Evolutionary conservation across 345 rosid genomes (phyloP), one percentile per base, ranked within the genome.

Genomic region (Dipteronia sinensis): DNA sequence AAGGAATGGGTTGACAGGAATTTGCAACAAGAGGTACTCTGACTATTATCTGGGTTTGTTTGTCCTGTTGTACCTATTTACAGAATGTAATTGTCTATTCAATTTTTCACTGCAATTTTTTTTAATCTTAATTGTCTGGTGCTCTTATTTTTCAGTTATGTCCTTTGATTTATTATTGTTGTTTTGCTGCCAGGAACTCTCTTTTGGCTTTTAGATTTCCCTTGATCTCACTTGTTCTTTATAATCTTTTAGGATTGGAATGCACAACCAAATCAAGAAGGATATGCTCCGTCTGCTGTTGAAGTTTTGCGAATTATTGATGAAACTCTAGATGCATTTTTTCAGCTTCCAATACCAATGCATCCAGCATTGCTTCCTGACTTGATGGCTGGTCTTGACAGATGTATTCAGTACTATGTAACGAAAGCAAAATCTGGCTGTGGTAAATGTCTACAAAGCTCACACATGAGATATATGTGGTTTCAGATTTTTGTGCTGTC

Each of bases 271-370:
- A 89, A 86, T 73, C 90, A 88, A 81, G 99, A 89, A 82, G 93
- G 90, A 86, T 85, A 80, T 82, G 92, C 98, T 76, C 86, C 88
- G 34, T 96, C 99, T 86, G 90, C 95, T 65, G 87, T 89, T 2
- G 98, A 96, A 88, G 88, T 92, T 3, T 74, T 94, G 86, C 86
- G 91, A 61, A 87, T 89, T 67, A 86, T 95, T 56, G 98, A 94
- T 76, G 99, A 96, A 83, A 90, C 97, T 42, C 76, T 96, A 59
- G 95, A 91, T 34, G 92, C 98, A 12, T 94, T 86, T 88, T 96
- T 96, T 82, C 97, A 91, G 88, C 90, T 96, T 76, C 97, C 98
- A 9, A 96, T 96, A 85, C 98, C 94, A 2, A 87, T 90, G 95
- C 99, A 96, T 83, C 95, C 98, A 5, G 90, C 93, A 3, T 83